These are phyloP conservation scores for Debaryomyces hansenii DNA, from an alignment of 805 yeast species.

Conservation along the genomic window DNA sequence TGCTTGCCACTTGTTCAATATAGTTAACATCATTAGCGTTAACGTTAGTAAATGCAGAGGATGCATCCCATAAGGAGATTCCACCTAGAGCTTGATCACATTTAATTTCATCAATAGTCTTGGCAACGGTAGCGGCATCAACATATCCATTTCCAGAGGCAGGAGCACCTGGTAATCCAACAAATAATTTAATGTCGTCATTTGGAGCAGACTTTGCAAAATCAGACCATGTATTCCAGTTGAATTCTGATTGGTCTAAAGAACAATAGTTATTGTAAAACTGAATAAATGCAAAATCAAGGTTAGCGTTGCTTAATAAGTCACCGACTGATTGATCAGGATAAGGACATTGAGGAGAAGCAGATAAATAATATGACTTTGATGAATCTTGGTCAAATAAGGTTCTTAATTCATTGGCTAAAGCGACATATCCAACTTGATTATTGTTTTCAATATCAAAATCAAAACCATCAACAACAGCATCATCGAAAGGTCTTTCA, in stretches of 20 bases:
- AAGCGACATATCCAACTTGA: constrained; percentile 22
- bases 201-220: constrained; percentile 63
- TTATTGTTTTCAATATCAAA: constrained; percentile 27
- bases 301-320: constrained; percentile 45
- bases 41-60: constrained; percentile 22
- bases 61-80: constrained; percentile 37
- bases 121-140: constrained; percentile 17
- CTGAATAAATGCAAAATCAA: constrained; percentile 83
- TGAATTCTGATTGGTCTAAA: constrained; percentile 47
- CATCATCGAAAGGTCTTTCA: constrained; percentile 26
- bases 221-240: constrained; percentile 68
- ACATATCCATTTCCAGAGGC: constrained; percentile 45
- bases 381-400: constrained; percentile 27
- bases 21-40: constrained; percentile 17
- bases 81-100: constrained; percentile 33
- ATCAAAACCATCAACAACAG: constrained; percentile 33
- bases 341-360: constrained; percentile 90
- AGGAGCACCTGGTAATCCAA: constrained; percentile 68
- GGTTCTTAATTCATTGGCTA: constrained; percentile 25
- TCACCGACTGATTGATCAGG: constrained; percentile 58
- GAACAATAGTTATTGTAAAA: constrained; percentile 86
- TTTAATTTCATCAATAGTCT: constrained; percentile 14
- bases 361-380: constrained; percentile 70
- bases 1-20: constrained; percentile 39
- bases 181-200: constrained; percentile 61